Evolutionary conservation across 1,284 basidiomycete genomes (phyloP), one percentile per base, ranked within the genome.

Genomic region (Wallemia hederae): DNA sequence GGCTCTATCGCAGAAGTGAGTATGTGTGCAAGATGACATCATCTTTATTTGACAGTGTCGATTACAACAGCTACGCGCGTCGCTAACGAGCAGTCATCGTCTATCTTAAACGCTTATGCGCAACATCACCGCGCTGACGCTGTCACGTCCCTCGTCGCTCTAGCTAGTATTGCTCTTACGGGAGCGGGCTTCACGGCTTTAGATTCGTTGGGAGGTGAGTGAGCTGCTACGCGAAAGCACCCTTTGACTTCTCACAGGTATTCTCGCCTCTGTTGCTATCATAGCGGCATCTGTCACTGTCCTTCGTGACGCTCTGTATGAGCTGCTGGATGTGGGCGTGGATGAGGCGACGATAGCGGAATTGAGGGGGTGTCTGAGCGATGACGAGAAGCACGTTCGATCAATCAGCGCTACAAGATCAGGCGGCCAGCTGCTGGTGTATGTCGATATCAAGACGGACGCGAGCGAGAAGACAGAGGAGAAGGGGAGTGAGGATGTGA

Each of bases 51-150:
- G 19, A 25, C n/a, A 15, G 15, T 15, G 19, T 59, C 28, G 19
- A 24, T 15, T 26, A 15, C 55, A 5, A 29, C 19, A 27, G 55
- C 55, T 22, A 56, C 5, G 25, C 11, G 55, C n/a, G 55, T 56
- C 14, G 55, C 55, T n/a, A 56, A 22, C 25, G 26, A 55, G 22
- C 24, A 61, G 27, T 11, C 27, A 17, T 26, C 27, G 17, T 25
- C 61, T 24, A 60, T 55, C 26, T 26, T 56, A 24, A 27, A 60
- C 59, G 69, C 69, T 0, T 69, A 69, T 56, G 69, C 69, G 1
- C 58, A 67, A 22, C 69, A 70, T 61, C 69, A 70, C 58, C 65
- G 69, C 2, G 65, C 64, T 29, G 69, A 70, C 59, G 61, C 61
- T 14, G 60, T 60, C 28, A 34, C 59, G 25, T 60, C 59, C 33